These are phyloP conservation scores for Penicillium pulvis DNA, from an alignment of 495 filamentous ascomycete genomes.

Conservation along the genomic window DNA sequence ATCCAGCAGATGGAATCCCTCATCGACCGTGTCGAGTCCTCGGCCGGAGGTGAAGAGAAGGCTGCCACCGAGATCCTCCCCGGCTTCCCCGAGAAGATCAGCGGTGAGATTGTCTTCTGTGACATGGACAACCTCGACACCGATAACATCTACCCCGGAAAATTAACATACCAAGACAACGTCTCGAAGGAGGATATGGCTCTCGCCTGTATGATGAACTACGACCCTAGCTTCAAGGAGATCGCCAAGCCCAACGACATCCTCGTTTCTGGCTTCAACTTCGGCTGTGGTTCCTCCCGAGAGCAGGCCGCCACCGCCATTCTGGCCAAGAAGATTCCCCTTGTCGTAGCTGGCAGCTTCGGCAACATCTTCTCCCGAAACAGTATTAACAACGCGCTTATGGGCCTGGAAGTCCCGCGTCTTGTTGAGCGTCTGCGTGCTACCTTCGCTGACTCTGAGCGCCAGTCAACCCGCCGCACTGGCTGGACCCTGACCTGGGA, in stretches of 20 bases:
- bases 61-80: constrained; percentile 47
- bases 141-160: constrained; percentile 81
- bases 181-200: constrained; percentile 79
- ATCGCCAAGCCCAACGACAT: constrained; percentile 70
- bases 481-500: constrained; percentile 92
- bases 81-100: constrained; percentile 54
- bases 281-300: constrained; percentile 78
- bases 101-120: constrained; percentile 56
- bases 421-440: constrained; percentile 71
- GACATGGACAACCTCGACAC: constrained; percentile 56
- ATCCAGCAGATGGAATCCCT: constrained; percentile 65
- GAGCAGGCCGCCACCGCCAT: constrained; percentile 93
- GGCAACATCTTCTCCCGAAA: constrained; percentile 89
- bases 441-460: constrained; percentile 46
- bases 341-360: constrained; percentile 85
- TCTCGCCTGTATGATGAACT: constrained; percentile 89
- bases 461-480: constrained; percentile 65
- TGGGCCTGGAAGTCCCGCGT: constrained; percentile 79
- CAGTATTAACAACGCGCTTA: constrained; percentile 89
- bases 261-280: constrained; percentile 86
- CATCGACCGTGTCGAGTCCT: constrained; percentile 50
- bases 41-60: constrained; percentile 27
- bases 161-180: constrained; percentile 89
- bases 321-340: constrained; percentile 78
- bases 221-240: constrained; percentile 67